Conservation (phyloP, 2,329 filamentous ascomycete species). For the Alternaria gansuensis region DNA sequence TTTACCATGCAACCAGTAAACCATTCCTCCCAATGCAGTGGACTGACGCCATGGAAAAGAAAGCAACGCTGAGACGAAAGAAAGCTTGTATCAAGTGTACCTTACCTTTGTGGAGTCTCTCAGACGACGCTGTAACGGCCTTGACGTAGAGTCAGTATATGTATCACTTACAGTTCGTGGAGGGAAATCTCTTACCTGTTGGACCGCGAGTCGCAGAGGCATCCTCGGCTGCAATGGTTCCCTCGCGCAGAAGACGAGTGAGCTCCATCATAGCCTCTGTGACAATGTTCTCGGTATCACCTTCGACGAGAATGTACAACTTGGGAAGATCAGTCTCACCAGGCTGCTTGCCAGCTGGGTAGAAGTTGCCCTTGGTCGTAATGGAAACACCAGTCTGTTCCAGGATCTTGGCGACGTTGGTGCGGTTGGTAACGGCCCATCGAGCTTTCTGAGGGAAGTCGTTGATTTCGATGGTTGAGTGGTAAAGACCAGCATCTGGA, state of each 20-base stretch:
- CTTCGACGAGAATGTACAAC: conserved; percentile 96
- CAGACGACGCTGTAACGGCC: conserved; percentile 75
- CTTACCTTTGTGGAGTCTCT: conserved; percentile 3
- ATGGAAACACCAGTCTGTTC: conserved; percentile 95
- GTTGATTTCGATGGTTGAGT: conserved; percentile 98
- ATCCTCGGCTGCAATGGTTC: conserved; percentile 86
- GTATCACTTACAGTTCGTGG: too few relatives aligned
- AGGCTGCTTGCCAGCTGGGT: conserved; percentile 81
- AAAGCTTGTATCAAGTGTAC: not conserved
- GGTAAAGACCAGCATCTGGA: conserved; percentile 94
- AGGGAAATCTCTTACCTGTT: conserved; percentile 59
- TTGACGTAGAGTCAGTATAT: too few relatives aligned
- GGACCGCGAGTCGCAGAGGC: conserved; percentile 78
- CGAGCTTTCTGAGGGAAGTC: conserved; percentile 98
- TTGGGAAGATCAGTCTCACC: conserved; percentile 80
- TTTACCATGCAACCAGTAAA: not conserved
- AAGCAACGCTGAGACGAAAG: conserved; percentile 3
- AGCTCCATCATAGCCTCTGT: conserved; percentile 90
- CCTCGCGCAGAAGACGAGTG: conserved; percentile 86
- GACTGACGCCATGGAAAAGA: conserved; percentile 14
- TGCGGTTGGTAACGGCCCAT: conserved; percentile 98
- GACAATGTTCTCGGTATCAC: conserved; percentile 92
- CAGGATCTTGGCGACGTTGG: conserved; percentile 97
- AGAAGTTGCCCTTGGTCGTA: conserved; percentile 95
- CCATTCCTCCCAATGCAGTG: conserved; percentile 16